These are phyloP conservation scores for Thecaphora thlaspeos DNA, from an alignment of 1,284 basidiomycete species.

Conservation along the genomic window DNA sequence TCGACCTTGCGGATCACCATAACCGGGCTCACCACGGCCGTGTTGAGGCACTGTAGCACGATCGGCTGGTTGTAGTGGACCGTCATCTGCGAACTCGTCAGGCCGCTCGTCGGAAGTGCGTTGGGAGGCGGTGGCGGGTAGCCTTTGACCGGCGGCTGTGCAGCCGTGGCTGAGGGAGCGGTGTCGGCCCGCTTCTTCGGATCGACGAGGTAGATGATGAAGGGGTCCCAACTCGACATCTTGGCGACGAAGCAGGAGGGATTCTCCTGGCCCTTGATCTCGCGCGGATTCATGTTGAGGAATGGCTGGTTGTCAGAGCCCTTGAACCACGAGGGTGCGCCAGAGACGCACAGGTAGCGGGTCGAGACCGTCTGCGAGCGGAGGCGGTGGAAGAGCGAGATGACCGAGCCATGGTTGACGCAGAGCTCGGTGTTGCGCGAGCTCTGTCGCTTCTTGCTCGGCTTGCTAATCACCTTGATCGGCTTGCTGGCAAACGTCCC, in stretches of 20 bases:
- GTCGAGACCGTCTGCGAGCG: slow-evolving; percentile 71
- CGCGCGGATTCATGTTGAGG: slow-evolving; percentile 37
- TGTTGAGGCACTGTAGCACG: slow-evolving; percentile 88
- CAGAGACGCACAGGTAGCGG: slow-evolving; percentile 89
- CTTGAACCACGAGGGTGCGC: slow-evolving; percentile 64
- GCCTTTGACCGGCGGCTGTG: slow-evolving; percentile 59
- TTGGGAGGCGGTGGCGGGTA: slow-evolving; percentile 86
- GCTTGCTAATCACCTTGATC: slow-evolving; percentile 81
- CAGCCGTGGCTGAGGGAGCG: slow-evolving; percentile 66
- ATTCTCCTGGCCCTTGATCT: slow-evolving; percentile 27
- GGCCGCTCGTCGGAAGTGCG: slow-evolving; percentile 76
- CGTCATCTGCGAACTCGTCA: slow-evolving; percentile 71
- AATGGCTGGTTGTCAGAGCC: slow-evolving; percentile 52
- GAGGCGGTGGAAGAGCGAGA: slow-evolving; percentile 89
- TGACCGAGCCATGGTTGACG: slow-evolving; percentile 91
- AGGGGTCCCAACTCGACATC: slow-evolving; percentile 69
- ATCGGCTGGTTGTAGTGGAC: slow-evolving; percentile 96
- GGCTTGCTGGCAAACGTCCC: slow-evolving; percentile 83
- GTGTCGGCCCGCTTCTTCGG: slow-evolving; percentile 73
- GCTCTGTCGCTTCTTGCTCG: slow-evolving; percentile 83
- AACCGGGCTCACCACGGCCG: slow-evolving; percentile 86
- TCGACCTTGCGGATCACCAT: slow-evolving; percentile 92
- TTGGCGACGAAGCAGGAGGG: slow-evolving; percentile 60
- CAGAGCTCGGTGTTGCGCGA: slow-evolving; percentile 80
- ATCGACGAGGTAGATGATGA: slow-evolving; percentile 78